Evolutionary conservation across 2,329 filamentous ascomycete genomes (phyloP).

Genomic region (Apiospora koreana): DNA sequence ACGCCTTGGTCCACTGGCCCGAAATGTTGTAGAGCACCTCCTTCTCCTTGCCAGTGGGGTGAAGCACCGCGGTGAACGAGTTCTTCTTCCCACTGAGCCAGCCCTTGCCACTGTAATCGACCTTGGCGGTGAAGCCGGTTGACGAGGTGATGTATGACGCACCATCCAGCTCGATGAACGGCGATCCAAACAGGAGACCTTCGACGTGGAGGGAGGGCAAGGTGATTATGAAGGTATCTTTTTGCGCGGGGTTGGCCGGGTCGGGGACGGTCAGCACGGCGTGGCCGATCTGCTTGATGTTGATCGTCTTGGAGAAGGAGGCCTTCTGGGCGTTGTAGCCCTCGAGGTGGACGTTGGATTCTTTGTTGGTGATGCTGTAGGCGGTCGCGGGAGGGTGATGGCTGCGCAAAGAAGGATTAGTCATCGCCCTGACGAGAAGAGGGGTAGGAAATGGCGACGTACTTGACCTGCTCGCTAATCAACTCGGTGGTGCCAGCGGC

Average conservation of each 20-base stretch:
- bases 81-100: constrained; percentile 47
- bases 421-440: not conserved
- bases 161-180: constrained; percentile 50
- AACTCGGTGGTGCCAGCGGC: constrained; percentile 32
- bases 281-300: constrained; percentile 52
- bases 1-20: constrained; percentile 46
- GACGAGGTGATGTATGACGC: constrained; percentile 47
- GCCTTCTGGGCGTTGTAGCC: constrained; percentile 55
- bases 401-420: constrained; percentile 25
- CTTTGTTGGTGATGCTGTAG: constrained; percentile 47
- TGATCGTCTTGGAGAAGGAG: constrained; percentile 49
- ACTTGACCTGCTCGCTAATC: constrained; percentile 47
- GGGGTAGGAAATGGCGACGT: not conserved
- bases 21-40: constrained; percentile 38
- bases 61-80: constrained; percentile 45
- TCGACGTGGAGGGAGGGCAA: constrained; percentile 49
- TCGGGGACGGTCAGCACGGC: constrained; percentile 50
- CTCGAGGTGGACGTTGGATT: constrained; percentile 46
- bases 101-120: constrained; percentile 48
- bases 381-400: constrained; percentile 57
- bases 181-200: constrained; percentile 46
- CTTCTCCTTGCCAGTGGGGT: constrained; percentile 38
- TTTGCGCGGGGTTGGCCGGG: constrained; percentile 32
- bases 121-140: constrained; percentile 46
- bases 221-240: constrained; percentile 51